Evolutionary conservation across 2,329 filamentous ascomycete species (phyloP), one percentile per base, ranked within the genome.

Genomic region (Basipetospora chlamydospora): DNA sequence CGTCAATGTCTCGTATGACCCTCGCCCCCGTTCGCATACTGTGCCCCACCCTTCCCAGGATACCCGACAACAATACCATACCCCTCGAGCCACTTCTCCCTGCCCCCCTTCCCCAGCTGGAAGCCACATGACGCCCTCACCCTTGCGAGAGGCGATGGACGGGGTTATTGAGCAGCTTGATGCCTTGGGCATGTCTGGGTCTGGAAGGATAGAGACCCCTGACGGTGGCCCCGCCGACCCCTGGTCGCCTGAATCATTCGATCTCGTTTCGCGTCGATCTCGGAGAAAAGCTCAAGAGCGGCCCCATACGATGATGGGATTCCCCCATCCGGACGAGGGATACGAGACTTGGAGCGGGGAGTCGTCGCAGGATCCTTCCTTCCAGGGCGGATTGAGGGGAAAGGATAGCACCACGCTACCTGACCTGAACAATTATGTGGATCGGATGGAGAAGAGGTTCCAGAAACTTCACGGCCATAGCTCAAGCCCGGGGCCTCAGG

Each of bases 161-260:
- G 88, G 92, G 55, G 87, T 98, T 4, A 95, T 96, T 75, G 85
- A 90, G 45, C 92, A 90, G 39, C 59, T 98, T 29, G 80, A 93
- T 51, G 86, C 87, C 41, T 83, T 98, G 65, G 79, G 41, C 22
- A 64, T 78, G 46, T 63, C 71, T 28, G 67, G 68, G 39, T 60
- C 67, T 16, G 64, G 43, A 48, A 67, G 71, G 23, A 35, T 33
- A 6, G 10, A 21, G 31, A 22, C 35, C 26, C 67, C 70, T 20
- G 67, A 73, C 1, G 66, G 73, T 28, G 61, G 68, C 1, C 62
- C 71, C 1, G 57, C 76, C 7, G 74, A 85, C 49, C 78, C 86
- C 4, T 98, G 90, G 90, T 90, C 86, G 0, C 86, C 86, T 0
- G 87, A 94, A 48, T 83, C 79, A 6, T 95, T 92, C 49, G 79